Evolutionary conservation across 306 rosid species (phyloP).

Genomic region (Rosa lucieae): DNA sequence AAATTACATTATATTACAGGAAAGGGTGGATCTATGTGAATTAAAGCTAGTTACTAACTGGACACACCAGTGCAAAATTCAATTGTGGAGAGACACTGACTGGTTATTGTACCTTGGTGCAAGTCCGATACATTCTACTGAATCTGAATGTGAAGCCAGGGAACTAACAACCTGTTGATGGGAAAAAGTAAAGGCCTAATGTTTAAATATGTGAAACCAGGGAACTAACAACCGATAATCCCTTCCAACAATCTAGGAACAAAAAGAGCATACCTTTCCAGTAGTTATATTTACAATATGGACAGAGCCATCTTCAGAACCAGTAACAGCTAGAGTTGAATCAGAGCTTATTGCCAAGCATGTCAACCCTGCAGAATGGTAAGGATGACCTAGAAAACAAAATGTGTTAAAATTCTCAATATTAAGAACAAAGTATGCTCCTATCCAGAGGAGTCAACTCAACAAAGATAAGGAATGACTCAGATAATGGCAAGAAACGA

Average conservation of each 20-base stretch:
- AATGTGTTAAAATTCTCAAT: constrained; percentile 4
- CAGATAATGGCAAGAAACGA: not conserved
- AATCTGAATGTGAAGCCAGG: constrained; percentile 61
- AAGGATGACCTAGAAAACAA: constrained; percentile 70
- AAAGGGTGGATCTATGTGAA: not conserved
- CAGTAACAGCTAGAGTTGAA: constrained; percentile 73
- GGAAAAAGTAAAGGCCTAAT: constrained; percentile 25
- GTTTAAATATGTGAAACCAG: not conserved
- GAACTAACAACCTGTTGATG: constrained; percentile 69
- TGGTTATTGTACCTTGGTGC: constrained; percentile 57
- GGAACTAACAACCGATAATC: not conserved
- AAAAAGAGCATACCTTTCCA: constrained; percentile 60
- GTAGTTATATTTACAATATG: constrained; percentile 71
- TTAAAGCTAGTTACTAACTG: not conserved
- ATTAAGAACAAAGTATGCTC: not conserved
- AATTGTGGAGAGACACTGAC: constrained; percentile 8
- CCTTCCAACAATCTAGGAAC: constrained; percentile 15
- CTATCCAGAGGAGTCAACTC: not conserved
- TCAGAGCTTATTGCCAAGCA: constrained; percentile 74
- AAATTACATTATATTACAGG: not conserved
- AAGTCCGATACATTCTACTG: constrained; percentile 75
- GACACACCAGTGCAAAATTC: not conserved
- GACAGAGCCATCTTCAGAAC: constrained; percentile 80
- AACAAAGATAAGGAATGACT: not conserved
- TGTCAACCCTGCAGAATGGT: constrained; percentile 75